These are phyloP conservation scores for Starmerella vitae DNA, from an alignment of 805 yeast species.

Conservation along the genomic window DNA sequence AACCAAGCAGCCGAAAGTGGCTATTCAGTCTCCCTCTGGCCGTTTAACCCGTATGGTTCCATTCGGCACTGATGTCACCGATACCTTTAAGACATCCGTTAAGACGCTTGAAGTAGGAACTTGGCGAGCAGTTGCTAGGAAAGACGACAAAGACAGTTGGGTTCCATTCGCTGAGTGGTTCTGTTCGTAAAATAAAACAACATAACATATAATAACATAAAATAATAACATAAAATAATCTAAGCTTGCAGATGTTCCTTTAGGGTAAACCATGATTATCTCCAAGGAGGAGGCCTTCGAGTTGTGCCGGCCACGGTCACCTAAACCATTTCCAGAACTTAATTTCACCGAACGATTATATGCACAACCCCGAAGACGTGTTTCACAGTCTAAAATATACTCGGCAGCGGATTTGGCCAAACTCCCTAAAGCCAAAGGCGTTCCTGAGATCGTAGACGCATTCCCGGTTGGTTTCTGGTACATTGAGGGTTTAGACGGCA, in stretches of 20 bases:
- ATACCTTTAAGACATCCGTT: constrained; percentile 44
- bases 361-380: too few relatives aligned
- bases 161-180: constrained; percentile 85
- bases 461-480: constrained; percentile 5
- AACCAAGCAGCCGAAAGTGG: constrained; percentile 34
- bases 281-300: too few relatives aligned
- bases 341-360: too few relatives aligned
- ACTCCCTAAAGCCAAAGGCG: too few relatives aligned
- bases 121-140: constrained; percentile 72
- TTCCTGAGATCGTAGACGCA: background rate
- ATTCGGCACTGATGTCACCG: constrained; percentile 23
- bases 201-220: background rate
- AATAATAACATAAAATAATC: too few relatives aligned
- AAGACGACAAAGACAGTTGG: constrained; percentile 68
- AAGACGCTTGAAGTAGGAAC: constrained; percentile 58
- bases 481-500: constrained; percentile 4
- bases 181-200: constrained; percentile 10
- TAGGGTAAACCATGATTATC: too few relatives aligned
- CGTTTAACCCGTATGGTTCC: constrained; percentile 48
- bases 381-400: too few relatives aligned
- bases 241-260: too few relatives aligned
- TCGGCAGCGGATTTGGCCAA: too few relatives aligned
- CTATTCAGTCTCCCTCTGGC: constrained; percentile 76
- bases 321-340: too few relatives aligned
- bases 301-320: too few relatives aligned